phyloP scores from a whole-genome alignment of 257 asterid species.

The Solanum chiquidenum region DNA sequence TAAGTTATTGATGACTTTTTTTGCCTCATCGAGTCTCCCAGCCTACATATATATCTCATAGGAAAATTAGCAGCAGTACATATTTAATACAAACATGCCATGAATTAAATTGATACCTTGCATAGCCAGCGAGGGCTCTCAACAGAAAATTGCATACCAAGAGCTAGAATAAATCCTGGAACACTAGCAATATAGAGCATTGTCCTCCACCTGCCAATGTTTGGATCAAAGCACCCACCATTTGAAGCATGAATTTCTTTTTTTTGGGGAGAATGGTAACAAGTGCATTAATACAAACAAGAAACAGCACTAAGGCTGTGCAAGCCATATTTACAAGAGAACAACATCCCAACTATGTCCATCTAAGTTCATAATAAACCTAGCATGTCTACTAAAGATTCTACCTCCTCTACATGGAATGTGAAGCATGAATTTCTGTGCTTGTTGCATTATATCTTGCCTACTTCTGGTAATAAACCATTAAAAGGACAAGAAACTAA shows the following conservation, averaged over 20 bases:
- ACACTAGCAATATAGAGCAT: constrained; percentile 54
- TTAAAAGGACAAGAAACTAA: background rate
- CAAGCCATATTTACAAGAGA: background rate
- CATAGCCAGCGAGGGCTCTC: constrained; percentile 98
- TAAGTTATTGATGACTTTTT: constrained; percentile 39
- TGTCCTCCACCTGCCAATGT: constrained; percentile 67
- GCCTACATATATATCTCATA: constrained; percentile 27
- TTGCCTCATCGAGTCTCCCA: constrained; percentile 62
- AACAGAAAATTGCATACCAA: constrained; percentile 81
- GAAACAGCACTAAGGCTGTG: background rate
- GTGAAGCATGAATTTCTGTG: background rate
- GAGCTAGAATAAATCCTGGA: constrained; percentile 60
- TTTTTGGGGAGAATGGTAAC: background rate
- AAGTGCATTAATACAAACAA: background rate
- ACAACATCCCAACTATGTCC: background rate
- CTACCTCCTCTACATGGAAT: background rate
- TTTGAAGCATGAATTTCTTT: background rate
- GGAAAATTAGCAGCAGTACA: background rate
- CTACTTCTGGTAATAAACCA: background rate
- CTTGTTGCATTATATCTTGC: background rate
- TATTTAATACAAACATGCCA: background rate
- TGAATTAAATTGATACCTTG: constrained; percentile 35
- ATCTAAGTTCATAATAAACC: background rate
- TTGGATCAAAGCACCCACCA: background rate
- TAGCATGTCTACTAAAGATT: background rate